Evolutionary conservation across 768 basidiomycete genomes (phyloP).

Genomic region (Lentinula sp.): DNA sequence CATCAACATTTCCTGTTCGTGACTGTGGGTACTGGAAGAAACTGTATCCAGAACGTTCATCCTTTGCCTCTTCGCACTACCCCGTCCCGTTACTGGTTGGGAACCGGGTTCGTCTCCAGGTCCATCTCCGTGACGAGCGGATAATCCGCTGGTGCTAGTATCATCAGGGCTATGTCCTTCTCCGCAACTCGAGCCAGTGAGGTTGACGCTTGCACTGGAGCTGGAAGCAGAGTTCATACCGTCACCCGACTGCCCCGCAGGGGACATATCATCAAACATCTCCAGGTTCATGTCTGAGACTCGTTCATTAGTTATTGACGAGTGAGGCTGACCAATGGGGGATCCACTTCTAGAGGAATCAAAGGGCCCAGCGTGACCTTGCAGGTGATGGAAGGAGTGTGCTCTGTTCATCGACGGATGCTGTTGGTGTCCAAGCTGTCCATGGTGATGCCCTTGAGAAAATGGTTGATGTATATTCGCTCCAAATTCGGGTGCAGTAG

Average conservation of each 20-base stretch:
- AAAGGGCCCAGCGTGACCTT: constrained; percentile 22
- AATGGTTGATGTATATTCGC: constrained; percentile 18
- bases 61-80: constrained; percentile 2
- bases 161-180: neutral
- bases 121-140: constrained; percentile 1
- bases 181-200: constrained; percentile 1
- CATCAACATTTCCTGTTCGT: constrained; percentile 2
- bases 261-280: constrained; percentile 4
- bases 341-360: constrained; percentile 37
- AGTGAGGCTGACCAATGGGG: neutral
- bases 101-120: constrained; percentile 5
- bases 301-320: neutral
- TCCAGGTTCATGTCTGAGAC: constrained; percentile 2
- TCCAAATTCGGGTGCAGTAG: constrained; percentile 29
- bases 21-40: neutral
- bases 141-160: neutral
- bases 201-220: constrained; percentile 1
- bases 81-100: neutral
- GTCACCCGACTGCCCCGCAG: neutral
- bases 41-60: neutral
- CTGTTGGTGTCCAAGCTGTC: constrained; percentile 25
- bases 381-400: constrained; percentile 49
- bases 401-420: constrained; percentile 11
- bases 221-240: constrained; percentile 1
- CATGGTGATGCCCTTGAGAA: constrained; percentile 15